Evolutionary conservation across 805 yeast species (phyloP).

Genomic region (Teunomyces gatunensis): DNA sequence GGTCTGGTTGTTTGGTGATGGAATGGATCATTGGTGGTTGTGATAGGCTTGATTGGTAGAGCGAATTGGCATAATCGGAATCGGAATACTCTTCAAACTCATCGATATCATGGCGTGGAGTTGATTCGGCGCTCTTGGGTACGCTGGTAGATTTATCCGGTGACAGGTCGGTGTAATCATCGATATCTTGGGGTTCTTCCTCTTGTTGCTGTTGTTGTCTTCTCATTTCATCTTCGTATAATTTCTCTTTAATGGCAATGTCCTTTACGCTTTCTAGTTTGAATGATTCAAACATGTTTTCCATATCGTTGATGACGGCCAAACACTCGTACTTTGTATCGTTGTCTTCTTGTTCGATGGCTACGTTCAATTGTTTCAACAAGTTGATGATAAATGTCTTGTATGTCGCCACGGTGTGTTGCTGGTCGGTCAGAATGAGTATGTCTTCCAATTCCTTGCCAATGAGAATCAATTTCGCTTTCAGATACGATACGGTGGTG

Average conservation of each 20-base stretch:
- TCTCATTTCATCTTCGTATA: background rate
- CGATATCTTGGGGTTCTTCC: slow-evolving; percentile 1
- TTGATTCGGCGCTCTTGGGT: slow-evolving; percentile 2
- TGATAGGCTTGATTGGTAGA: slow-evolving; percentile 18
- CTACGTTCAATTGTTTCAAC: slow-evolving; percentile 54
- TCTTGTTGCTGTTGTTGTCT: background rate
- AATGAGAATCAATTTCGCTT: slow-evolving; percentile 61
- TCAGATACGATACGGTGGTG: slow-evolving; percentile 58
- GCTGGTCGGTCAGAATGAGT: slow-evolving; percentile 34
- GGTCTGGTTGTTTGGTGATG: slow-evolving; percentile 24
- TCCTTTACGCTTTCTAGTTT: slow-evolving; percentile 33
- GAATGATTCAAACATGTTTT: slow-evolving; percentile 64
- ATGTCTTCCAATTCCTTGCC: slow-evolving; percentile 59
- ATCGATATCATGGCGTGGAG: slow-evolving; percentile 10
- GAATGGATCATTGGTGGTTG: slow-evolving; percentile 40
- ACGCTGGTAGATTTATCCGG: background rate
- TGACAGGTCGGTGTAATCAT: slow-evolving; percentile 3
- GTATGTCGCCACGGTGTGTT: slow-evolving; percentile 42
- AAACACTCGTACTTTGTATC: slow-evolving; percentile 64
- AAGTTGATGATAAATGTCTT: slow-evolving; percentile 58
- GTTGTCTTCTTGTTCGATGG: slow-evolving; percentile 52
- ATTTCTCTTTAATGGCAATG: slow-evolving; percentile 5
- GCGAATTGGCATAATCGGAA: slow-evolving; percentile 23
- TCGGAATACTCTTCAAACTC: slow-evolving; percentile 24
- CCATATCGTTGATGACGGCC: slow-evolving; percentile 66